A percentile compares a stretch with the other conserved stretches of the same genome.
Evolutionary conservation across 306 rosid genomes (phyloP).

Genomic region (Spatholobus suberectus): DNA sequence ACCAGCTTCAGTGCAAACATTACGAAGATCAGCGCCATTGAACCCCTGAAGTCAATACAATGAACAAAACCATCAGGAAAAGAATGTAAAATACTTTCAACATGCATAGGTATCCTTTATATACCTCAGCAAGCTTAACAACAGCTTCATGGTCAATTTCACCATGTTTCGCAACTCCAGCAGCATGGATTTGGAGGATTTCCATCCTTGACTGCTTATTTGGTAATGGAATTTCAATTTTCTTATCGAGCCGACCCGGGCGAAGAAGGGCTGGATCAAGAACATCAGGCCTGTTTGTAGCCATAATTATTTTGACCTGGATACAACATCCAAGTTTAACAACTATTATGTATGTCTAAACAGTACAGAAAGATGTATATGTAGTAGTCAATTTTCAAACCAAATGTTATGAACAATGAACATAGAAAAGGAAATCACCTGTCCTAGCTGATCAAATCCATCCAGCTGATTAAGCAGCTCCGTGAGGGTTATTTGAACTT

Average conservation of each 20-base stretch:
- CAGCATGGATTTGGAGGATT: conserved; percentile 41
- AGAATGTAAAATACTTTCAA: not conserved
- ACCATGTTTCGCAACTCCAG: conserved; percentile 30
- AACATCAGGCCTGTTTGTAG: conserved; percentile 40
- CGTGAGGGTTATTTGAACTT: conserved; percentile 85
- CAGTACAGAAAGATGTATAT: too few species aligned
- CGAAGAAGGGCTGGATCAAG: conserved; percentile 45
- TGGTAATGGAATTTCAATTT: conserved; percentile 42
- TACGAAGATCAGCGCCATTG: conserved; percentile 46
- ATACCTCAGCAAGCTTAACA: conserved; percentile 35
- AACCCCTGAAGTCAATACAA: conserved; percentile 33
- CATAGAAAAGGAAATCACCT: conserved; percentile 52
- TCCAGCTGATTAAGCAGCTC: conserved; percentile 89
- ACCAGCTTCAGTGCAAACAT: conserved; percentile 46
- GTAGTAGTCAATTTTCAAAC: too few species aligned
- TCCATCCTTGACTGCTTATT: conserved; percentile 36
- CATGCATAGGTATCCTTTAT: not conserved
- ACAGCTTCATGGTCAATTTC: conserved; percentile 40
- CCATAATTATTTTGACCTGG: conserved; percentile 45
- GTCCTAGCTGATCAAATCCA: conserved; percentile 85
- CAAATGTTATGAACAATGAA: not conserved
- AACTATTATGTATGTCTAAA: too few species aligned
- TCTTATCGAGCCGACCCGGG: conserved; percentile 32
- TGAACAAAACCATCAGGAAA: not conserved
- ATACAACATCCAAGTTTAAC: not conserved